Conservation (phyloP, 2,329 filamentous ascomycete genomes). For the Aspergillus sp. region DNA sequence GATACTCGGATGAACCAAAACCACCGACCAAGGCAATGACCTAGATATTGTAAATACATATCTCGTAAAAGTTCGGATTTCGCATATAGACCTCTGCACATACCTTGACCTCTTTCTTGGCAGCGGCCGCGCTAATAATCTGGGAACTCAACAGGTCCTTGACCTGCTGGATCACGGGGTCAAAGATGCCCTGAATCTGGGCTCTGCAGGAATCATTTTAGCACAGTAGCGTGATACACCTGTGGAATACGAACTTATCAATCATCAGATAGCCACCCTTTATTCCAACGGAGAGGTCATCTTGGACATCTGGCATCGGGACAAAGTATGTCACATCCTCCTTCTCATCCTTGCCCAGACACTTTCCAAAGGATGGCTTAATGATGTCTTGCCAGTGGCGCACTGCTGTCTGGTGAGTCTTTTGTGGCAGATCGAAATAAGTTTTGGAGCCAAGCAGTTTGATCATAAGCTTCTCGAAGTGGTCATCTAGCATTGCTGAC, state of each 20-base stretch:
- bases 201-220: background rate
- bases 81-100: background rate
- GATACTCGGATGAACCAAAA: constrained; percentile 38
- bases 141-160: constrained; percentile 24
- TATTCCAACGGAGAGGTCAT: constrained; percentile 21
- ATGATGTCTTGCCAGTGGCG: constrained; percentile 30
- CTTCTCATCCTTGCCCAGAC: constrained; percentile 11
- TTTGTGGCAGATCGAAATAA: constrained; percentile 21
- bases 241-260: background rate
- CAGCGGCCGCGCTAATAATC: constrained; percentile 1
- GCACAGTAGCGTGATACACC: background rate
- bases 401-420: constrained; percentile 24
- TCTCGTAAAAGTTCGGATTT: no score
- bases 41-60: constrained; percentile 1
- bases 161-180: constrained; percentile 26
- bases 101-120: constrained; percentile 9
- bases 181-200: constrained; percentile 25
- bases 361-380: constrained; percentile 22
- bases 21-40: constrained; percentile 42
- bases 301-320: constrained; percentile 23
- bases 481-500: constrained; percentile 30
- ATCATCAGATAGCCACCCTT: constrained; percentile 11
- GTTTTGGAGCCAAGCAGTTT: constrained; percentile 23
- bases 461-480: constrained; percentile 25
- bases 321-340: constrained; percentile 17